Percentiles rank a stretch among this genome's conserved stretches.
Conservation (phyloP, 164 flowering plant genomes). For the Macadamia tetraphylla region DNA sequence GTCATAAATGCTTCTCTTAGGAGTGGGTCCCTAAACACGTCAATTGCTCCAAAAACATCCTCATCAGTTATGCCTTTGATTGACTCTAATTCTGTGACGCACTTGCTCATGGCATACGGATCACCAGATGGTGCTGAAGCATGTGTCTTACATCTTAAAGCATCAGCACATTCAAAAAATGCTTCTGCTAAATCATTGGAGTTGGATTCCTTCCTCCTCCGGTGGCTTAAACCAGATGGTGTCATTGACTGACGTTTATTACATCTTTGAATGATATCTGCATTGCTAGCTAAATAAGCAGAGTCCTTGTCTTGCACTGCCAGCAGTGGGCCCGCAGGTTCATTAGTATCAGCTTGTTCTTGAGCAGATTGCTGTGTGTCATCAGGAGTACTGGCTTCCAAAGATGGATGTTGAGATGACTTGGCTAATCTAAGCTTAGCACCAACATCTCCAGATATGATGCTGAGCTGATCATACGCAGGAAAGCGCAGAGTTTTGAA, state of each 20-base stretch:
- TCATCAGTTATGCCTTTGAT: background rate
- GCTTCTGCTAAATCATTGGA: background rate
- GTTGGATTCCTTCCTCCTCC: background rate
- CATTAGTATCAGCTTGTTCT: background rate
- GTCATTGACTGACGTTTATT: background rate
- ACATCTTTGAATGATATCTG: background rate
- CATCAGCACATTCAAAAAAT: background rate
- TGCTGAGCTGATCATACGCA: background rate
- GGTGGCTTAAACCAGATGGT: background rate
- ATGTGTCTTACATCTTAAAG: background rate
- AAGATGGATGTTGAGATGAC: background rate
- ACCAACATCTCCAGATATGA: background rate
- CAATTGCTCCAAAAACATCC: background rate
- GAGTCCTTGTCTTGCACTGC: background rate
- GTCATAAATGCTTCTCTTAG: conserved; percentile 1
- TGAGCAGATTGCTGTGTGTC: background rate
- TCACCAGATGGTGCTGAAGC: background rate
- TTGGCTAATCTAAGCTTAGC: background rate
- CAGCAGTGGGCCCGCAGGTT: background rate
- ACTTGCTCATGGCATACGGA: background rate
- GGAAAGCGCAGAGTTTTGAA: background rate
- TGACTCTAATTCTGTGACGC: background rate
- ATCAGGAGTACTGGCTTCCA: background rate
- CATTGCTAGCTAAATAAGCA: background rate
- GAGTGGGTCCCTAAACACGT: conserved; percentile 1